Conservation (phyloP, 2,329 filamentous ascomycete species). For the Colletotrichum theobromicola region DNA sequence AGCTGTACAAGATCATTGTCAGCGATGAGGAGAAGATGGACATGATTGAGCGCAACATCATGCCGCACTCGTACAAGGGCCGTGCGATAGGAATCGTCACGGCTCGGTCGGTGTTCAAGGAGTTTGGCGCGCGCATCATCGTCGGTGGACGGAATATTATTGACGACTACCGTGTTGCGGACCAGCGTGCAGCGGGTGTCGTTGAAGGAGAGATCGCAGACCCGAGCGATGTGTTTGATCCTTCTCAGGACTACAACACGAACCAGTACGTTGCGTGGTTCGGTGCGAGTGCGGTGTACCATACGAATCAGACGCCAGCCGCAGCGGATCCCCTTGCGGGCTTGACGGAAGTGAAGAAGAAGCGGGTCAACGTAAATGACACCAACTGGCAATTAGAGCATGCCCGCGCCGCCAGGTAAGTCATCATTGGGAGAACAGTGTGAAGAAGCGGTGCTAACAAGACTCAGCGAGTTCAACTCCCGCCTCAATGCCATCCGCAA, state of each 20-base stretch:
- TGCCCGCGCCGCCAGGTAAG: conserved; percentile 85
- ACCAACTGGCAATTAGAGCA: conserved; percentile 98
- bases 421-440: conserved; percentile 2
- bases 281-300: conserved; percentile 94
- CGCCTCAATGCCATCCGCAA: conserved; percentile 72
- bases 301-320: conserved; percentile 74
- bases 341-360: conserved; percentile 82
- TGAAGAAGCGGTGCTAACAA: not conserved
- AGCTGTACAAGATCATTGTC: conserved; percentile 97
- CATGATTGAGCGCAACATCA: conserved; percentile 92
- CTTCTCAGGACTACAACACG: conserved; percentile 91
- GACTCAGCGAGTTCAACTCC: conserved; percentile 80
- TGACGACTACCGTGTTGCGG: conserved; percentile 88
- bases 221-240: conserved; percentile 80
- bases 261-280: conserved; percentile 99
- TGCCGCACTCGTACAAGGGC: conserved; percentile 98
- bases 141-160: conserved; percentile 85
- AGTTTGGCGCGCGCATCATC: conserved; percentile 93
- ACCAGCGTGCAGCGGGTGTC: conserved; percentile 76
- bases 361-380: conserved; percentile 86
- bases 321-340: conserved; percentile 74
- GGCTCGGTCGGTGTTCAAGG: conserved; percentile 93
- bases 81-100: conserved; percentile 97
- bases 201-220: conserved; percentile 91
- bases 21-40: conserved; percentile 97